phyloP scores from a whole-genome alignment of 139 green algal genomes.

The Prasinococcaceae sp. region DNA sequence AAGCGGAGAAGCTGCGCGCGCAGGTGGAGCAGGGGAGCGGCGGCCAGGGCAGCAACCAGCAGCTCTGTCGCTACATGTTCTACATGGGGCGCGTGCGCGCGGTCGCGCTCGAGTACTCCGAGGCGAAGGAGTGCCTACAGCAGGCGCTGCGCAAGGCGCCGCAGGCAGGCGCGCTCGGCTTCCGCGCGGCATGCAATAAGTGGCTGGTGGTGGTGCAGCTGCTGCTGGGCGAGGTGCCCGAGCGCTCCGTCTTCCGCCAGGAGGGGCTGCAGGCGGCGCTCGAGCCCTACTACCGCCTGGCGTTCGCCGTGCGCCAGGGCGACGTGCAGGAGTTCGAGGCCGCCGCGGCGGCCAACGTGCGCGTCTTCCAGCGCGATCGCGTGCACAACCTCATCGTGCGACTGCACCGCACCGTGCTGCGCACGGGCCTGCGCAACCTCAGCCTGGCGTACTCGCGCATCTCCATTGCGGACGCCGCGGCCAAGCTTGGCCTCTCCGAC shows the following conservation, averaged over 20 bases:
- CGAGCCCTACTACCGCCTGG: conserved; percentile 51
- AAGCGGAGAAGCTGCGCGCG: conserved; percentile 94
- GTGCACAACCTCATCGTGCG: conserved; percentile 75
- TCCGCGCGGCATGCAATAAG: conserved; percentile 68
- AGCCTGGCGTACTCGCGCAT: conserved; percentile 88
- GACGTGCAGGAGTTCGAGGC: conserved; percentile 63
- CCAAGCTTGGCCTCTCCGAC: conserved; percentile 21
- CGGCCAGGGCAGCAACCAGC: no score
- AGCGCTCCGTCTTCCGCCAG: conserved; percentile 58
- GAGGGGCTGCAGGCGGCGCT: conserved; percentile 37
- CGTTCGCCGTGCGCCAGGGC: conserved; percentile 54
- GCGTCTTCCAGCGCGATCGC: conserved; percentile 55
- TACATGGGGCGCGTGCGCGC: conserved; percentile 89
- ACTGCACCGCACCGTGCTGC: conserved; percentile 90
- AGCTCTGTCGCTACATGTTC: conserved; percentile 85
- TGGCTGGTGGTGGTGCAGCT: conserved; percentile 84
- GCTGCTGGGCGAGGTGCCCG: conserved; percentile 93
- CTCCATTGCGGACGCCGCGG: conserved; percentile 40
- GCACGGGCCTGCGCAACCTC: conserved; percentile 80
- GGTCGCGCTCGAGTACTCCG: conserved; percentile 92
- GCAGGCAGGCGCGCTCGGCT: conserved; percentile 66
- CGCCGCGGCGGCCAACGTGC: conserved; percentile 38
- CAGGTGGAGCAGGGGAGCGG: no score
- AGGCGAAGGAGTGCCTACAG: conserved; percentile 85
- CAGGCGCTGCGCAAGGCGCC: conserved; percentile 64